These are phyloP conservation scores for Xylaria sp. DNA, from an alignment of 2,329 filamentous ascomycete genomes.

Conservation along the genomic window DNA sequence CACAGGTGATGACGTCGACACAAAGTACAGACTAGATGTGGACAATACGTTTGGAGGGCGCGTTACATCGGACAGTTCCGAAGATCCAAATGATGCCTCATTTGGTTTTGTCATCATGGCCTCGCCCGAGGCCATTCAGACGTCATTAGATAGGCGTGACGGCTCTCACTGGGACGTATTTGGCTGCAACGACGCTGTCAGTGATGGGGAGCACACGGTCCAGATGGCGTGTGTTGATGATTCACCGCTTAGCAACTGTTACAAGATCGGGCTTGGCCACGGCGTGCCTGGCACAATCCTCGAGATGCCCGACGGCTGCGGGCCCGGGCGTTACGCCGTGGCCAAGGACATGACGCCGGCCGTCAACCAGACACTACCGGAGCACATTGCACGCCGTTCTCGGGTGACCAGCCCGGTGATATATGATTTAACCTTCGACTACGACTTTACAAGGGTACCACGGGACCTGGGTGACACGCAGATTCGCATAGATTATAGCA, in stretches of 20 bases:
- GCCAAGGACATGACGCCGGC: slow-evolving; percentile 47
- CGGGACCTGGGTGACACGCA: slow-evolving; percentile 49
- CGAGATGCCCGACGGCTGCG: slow-evolving; percentile 55
- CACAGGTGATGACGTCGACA: slow-evolving; percentile 45
- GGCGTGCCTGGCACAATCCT: slow-evolving; percentile 54
- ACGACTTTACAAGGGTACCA: slow-evolving; percentile 52
- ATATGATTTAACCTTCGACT: slow-evolving; percentile 56
- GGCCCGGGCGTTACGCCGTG: slow-evolving; percentile 55
- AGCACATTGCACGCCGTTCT: slow-evolving; percentile 36
- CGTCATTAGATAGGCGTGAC: slow-evolving; percentile 55
- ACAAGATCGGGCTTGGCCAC: slow-evolving; percentile 52
- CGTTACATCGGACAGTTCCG: slow-evolving; percentile 7
- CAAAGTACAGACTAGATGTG: slow-evolving; percentile 47
- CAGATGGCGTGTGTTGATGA: slow-evolving; percentile 53
- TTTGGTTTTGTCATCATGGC: slow-evolving; percentile 52
- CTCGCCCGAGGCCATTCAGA: slow-evolving; percentile 49
- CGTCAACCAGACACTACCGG: slow-evolving; percentile 42
- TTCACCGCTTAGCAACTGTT: slow-evolving; percentile 51
- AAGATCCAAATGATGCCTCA: slow-evolving; percentile 47
- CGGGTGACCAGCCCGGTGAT: slow-evolving; percentile 37
- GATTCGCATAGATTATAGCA: slow-evolving; percentile 55
- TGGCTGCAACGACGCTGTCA: slow-evolving; percentile 48
- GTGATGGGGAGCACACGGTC: slow-evolving; percentile 50
- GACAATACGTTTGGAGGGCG: slow-evolving; percentile 46
- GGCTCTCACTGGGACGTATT: slow-evolving; percentile 59